Evolutionary conservation across 2,329 filamentous ascomycete species (phyloP), one percentile per base, ranked within the genome.

Genomic region (Leptosphaerulina australis): DNA sequence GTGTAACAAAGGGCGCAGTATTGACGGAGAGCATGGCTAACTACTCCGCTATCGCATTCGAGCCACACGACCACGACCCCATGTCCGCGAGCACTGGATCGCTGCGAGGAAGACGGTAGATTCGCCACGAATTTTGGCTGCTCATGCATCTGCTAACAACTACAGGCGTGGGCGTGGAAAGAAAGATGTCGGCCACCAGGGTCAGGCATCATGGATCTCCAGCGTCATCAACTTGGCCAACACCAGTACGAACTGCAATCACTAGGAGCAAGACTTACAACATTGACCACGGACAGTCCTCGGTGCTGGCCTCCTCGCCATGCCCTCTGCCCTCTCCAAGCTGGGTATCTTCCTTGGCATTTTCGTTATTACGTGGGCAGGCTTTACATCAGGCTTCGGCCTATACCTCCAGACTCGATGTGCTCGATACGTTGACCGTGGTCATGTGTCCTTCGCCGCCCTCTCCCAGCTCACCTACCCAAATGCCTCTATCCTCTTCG

Each of bases 381-480:
- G 90, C 39, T 70, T 91, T 29, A 94, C 90, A 3, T 87, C 93
- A 17, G 91, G 90, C 37, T 96, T 99, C 66, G 94, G 94, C 17
- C 83, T 99, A 24, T 99, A 97, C 71, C 86, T 99, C 5, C 94
- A 99, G 73, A 88, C 92, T 25, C 86, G 89, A 77, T 97, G 94
- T 78, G 89, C 94, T 4, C 85, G 90, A 70, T 99, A 99, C 72
- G 81, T 99, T 57, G 94, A 97, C 58, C 84, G 91, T 55, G 94
- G 94, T 31, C 84, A 84, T 4, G 84, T 92, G 0, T 96, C 91
- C 26, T 99, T 99, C 77, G 97, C 97, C 69, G 91, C 93, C n/a
- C 79, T 99, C 12, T 96, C 91, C 11, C 93, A 99, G 72, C 84
- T 99, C 56, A 97, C 94, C 4, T 99, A 97, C 66, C 94, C 94